These are phyloP conservation scores for Incumbomyces lentus DNA, from an alignment of 2,329 filamentous ascomycete genomes.

Conservation along the genomic window DNA sequence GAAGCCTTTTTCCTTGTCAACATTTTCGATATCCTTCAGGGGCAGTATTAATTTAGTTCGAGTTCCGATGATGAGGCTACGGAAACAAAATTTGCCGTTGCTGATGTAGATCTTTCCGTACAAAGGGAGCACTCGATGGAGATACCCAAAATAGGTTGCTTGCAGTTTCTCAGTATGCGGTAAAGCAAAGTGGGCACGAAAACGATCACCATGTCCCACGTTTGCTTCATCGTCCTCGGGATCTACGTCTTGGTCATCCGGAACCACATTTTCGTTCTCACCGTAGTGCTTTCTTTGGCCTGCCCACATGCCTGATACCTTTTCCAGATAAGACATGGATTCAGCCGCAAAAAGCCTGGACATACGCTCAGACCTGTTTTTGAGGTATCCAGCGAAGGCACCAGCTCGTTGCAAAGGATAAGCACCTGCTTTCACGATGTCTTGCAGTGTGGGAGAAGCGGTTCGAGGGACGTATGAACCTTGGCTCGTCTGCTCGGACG, in stretches of 20 bases:
- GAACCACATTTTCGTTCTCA: constrained; percentile 54
- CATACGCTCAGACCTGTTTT: constrained; percentile 68
- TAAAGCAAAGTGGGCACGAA: constrained; percentile 83
- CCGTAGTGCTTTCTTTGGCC: constrained; percentile 84
- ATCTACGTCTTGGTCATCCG: constrained; percentile 53
- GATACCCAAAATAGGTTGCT: constrained; percentile 82
- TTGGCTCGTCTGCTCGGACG: not conserved
- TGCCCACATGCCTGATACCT: constrained; percentile 94
- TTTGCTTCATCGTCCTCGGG: constrained; percentile 47
- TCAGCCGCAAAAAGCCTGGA: constrained; percentile 74
- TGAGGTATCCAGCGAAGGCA: constrained; percentile 71
- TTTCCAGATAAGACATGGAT: constrained; percentile 92
- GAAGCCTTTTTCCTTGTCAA: constrained; percentile 90
- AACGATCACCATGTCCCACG: constrained; percentile 52
- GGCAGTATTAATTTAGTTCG: constrained; percentile 88
- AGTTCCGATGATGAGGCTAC: constrained; percentile 78
- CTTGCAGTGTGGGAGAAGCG: constrained; percentile 45
- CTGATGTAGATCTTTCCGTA: constrained; percentile 97
- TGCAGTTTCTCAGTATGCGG: constrained; percentile 71
- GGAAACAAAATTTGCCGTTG: constrained; percentile 78
- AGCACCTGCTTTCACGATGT: constrained; percentile 50
- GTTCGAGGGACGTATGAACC: constrained; percentile 3
- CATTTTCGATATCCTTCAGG: constrained; percentile 82
- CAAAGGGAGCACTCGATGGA: constrained; percentile 79
- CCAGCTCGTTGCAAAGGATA: constrained; percentile 78